Base-by-base conservation (phyloP, 202 grass and related monocot species). In the Brachypodium distachyon region DNA sequence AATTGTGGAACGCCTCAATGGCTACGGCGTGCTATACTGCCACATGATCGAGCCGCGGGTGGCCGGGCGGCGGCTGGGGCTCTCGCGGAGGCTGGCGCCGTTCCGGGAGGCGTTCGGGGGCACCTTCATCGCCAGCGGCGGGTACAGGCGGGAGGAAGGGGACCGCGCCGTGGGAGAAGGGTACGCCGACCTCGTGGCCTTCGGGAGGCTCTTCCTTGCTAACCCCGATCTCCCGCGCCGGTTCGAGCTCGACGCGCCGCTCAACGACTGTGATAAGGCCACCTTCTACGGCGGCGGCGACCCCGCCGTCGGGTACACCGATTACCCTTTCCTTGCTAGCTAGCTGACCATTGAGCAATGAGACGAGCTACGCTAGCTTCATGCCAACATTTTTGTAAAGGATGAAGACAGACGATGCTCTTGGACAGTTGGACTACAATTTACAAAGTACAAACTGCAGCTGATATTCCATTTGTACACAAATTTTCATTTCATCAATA, bases 11-110 rank as follows among this genome's bases (percentile, higher is more conserved):
- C 50, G 57, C 18, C 60, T 90, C 6, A 86, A 79, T 83, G 62
- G 71, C 26, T 60, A 67, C 28, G 72, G 77, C 55, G 51, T 90
- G 14, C 50, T 85, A 19, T 90, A 86, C 47, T 82, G 77, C 54
- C 78, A 90, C 72, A 57, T 86, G 67, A 16, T 90, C 27, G 87
- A 90, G 61, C 83, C 83, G 13, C 41, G 78, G 37, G 59, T 86
- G 5, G 78, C 74, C 4, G 87, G 79, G 10, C 37, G 53, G 17
- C 6, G 51, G 0, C 68, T n/a, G n/a, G n/a, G 85, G 18, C 63
- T 90, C 23, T 79, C 83, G 0, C 74, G 82, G 9, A 25, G 79
- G 23, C 83, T 86, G 63, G 60, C 79, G n/a, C 61, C 68, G 0
- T 70, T 83, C 77, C 74, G 73, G 51, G 69, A 86, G 51, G 79